These are phyloP conservation scores for Phaeotremella fagi DNA, from an alignment of 768 basidiomycete genomes.

Conservation along the genomic window DNA sequence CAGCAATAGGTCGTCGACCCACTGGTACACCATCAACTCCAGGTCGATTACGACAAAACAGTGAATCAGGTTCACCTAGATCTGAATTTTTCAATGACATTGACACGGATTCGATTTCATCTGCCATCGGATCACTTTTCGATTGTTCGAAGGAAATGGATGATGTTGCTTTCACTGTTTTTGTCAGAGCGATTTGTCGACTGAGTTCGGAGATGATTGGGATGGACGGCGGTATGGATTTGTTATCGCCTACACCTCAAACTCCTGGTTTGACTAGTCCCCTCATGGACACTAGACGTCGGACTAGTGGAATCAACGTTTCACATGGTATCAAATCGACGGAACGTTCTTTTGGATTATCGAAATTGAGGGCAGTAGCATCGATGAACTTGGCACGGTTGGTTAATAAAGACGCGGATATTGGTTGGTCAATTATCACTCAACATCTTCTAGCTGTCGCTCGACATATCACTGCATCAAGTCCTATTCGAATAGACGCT, in stretches of 20 bases:
- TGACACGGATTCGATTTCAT: constrained; percentile 60
- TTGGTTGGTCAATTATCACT: constrained; percentile 80
- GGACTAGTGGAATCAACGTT: constrained; percentile 84
- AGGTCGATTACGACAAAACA: constrained; percentile 6
- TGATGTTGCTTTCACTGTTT: constrained; percentile 73
- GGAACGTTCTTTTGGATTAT: constrained; percentile 76
- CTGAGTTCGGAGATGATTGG: constrained; percentile 90
- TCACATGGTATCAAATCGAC: constrained; percentile 76
- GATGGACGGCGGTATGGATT: constrained; percentile 55
- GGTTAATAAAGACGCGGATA: constrained; percentile 70
- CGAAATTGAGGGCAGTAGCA: constrained; percentile 72
- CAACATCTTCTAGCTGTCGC: constrained; percentile 74
- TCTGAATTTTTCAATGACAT: constrained; percentile 33
- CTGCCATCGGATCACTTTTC: constrained; percentile 74
- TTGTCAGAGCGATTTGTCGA: constrained; percentile 72
- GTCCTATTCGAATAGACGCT: constrained; percentile 76
- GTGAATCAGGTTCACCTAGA: constrained; percentile 1
- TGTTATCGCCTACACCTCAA: constrained; percentile 10
- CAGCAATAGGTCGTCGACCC: constrained; percentile 12
- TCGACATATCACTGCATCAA: constrained; percentile 63
- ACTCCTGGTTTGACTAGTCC: constrained; percentile 10
- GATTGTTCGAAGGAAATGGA: constrained; percentile 79
- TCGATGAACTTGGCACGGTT: constrained; percentile 81
- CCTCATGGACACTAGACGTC: constrained; percentile 51
- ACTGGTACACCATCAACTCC: constrained; percentile 27